phyloP scores from a whole-genome alignment of 1,284 basidiomycete genomes.

The Earliella scabrosa region DNA sequence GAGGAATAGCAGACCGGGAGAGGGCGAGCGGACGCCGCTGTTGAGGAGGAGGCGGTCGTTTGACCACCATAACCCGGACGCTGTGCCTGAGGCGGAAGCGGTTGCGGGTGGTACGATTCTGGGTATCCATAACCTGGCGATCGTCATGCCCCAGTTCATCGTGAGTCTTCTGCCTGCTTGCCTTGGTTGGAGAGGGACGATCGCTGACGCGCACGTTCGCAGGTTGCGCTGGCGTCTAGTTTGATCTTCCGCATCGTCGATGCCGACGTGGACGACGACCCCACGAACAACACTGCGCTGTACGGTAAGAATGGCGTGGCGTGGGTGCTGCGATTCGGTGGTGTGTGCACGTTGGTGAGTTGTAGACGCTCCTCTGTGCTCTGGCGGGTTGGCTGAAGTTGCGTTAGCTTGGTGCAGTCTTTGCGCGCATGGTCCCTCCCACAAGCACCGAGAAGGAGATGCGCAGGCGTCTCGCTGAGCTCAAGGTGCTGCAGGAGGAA shows the following conservation, averaged over 20 bases:
- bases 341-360: slow-evolving; percentile 75
- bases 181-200: neutral
- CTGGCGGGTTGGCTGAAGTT: slow-evolving; percentile 1
- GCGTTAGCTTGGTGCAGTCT: slow-evolving; percentile 61
- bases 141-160: slow-evolving; percentile 91
- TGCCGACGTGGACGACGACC: slow-evolving; percentile 41
- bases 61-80: slow-evolving; percentile 53
- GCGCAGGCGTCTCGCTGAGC: slow-evolving; percentile 77
- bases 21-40: slow-evolving; percentile 51
- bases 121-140: slow-evolving; percentile 94
- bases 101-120: slow-evolving; percentile 93
- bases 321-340: slow-evolving; percentile 94
- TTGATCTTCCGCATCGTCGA: slow-evolving; percentile 87
- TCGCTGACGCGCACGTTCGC: neutral
- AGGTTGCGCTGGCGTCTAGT: slow-evolving; percentile 91
- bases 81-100: slow-evolving; percentile 44
- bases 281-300: slow-evolving; percentile 59
- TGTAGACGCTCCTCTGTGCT: slow-evolving; percentile 2
- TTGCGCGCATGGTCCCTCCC: slow-evolving; percentile 81
- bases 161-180: slow-evolving; percentile 50
- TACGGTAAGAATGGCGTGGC: slow-evolving; percentile 86
- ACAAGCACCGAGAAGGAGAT: slow-evolving; percentile 91
- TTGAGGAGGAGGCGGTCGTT: slow-evolving; percentile 70
- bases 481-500: slow-evolving; percentile 71
- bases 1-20: slow-evolving; percentile 17